Evolutionary conservation across 441 rosid species (phyloP).

Genomic region (Erodium trifolium): DNA sequence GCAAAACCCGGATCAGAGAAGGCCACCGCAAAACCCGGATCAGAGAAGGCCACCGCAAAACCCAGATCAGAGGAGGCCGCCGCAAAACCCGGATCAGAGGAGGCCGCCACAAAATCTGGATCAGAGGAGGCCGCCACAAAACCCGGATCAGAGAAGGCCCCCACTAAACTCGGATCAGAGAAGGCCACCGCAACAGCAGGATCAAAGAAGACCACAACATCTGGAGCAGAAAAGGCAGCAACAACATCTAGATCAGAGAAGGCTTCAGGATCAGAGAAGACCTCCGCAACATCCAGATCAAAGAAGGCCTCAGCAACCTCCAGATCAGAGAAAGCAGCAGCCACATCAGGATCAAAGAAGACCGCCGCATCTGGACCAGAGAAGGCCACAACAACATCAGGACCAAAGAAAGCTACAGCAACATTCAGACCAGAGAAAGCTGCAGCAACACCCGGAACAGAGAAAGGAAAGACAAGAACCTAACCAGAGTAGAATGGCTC

Average conservation of each 20-base stretch:
- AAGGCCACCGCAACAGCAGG: not conserved
- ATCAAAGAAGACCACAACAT: not conserved
- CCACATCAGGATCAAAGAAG: not conserved
- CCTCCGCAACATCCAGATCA: not conserved
- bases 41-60: not conserved
- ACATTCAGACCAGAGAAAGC: not conserved
- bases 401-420: not conserved
- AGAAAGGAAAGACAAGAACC: conserved; percentile 32
- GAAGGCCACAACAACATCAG: not conserved
- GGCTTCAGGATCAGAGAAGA: not conserved
- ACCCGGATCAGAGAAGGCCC: not conserved
- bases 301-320: not conserved
- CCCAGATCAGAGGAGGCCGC: too few species aligned
- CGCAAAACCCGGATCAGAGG: not conserved
- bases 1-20: not conserved
- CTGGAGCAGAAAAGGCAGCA: not conserved
- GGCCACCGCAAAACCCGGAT: not conserved
- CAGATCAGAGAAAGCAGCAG: not conserved
- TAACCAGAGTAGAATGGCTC: conserved; percentile 24
- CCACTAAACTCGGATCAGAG: not conserved
- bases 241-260: not conserved
- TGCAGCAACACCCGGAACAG: not conserved
- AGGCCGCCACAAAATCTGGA: not conserved
- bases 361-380: not conserved
- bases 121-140: not conserved